Percentiles rank a stretch among this genome's conserved stretches.
Evolutionary conservation across 2,329 filamentous ascomycete genomes (phyloP).

Genomic region (Davidsoniella neocaledoniae): DNA sequence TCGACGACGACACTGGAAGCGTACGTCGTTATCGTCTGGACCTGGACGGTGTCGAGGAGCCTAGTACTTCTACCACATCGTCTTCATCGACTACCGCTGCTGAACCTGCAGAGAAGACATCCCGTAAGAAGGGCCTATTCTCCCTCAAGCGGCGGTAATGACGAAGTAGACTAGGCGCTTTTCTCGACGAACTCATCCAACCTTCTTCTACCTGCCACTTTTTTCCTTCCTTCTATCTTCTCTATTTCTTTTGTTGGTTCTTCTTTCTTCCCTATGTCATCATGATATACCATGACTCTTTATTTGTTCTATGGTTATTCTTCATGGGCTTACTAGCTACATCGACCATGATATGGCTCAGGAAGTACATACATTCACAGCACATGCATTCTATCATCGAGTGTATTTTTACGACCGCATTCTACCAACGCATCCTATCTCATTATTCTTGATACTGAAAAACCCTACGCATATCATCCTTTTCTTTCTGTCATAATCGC

Average conservation of each 20-base stretch:
- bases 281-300: conserved; percentile 1
- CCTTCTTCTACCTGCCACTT: neutral
- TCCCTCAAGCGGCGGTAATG: conserved; percentile 7
- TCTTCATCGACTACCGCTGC: neutral
- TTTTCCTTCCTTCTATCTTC: neutral
- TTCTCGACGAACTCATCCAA: too few species aligned
- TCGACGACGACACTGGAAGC: conserved; percentile 46
- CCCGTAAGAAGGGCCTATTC: conserved; percentile 6
- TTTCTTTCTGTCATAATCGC: too few species aligned
- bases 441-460: too few species aligned
- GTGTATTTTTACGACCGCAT: too few species aligned
- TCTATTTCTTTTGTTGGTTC: neutral
- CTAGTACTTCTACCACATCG: neutral
- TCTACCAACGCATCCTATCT: too few species aligned
- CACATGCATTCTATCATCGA: too few species aligned
- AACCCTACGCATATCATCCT: too few species aligned
- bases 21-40: conserved; percentile 45
- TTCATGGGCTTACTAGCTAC: neutral
- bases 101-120: too few species aligned
- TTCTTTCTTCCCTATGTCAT: neutral
- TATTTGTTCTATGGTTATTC: neutral
- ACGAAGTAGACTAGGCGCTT: neutral
- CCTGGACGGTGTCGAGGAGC: conserved; percentile 29
- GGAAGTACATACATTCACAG: too few species aligned
- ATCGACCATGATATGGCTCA: too few species aligned